A percentile compares a stretch with the other conserved stretches of the same genome.
Evolutionary conservation across 768 basidiomycete genomes (phyloP).

Genomic region (Mycena amicta): DNA sequence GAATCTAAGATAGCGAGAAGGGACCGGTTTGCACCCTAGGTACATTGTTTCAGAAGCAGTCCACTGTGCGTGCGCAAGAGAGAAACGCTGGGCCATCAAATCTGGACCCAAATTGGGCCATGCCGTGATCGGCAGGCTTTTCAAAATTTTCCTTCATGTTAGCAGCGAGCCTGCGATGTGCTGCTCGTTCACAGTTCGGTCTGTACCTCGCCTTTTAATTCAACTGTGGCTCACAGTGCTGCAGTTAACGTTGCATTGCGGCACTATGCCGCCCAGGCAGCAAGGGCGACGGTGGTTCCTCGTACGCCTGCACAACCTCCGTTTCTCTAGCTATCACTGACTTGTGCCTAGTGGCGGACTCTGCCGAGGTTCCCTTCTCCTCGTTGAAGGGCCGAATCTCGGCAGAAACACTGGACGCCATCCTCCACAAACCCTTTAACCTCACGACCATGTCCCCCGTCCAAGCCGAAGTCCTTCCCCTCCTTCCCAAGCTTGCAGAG

Average conservation of each 20-base stretch:
- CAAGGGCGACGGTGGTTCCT: not conserved
- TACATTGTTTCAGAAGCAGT: no score
- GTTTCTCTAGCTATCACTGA: not conserved
- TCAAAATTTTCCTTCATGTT: slow-evolving; percentile 1
- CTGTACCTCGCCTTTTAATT: not conserved
- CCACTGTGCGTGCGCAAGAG: no score
- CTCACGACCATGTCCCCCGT: slow-evolving; percentile 78
- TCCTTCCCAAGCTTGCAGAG: slow-evolving; percentile 69
- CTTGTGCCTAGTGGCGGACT: not conserved
- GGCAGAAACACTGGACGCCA: slow-evolving; percentile 52
- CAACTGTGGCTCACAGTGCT: not conserved
- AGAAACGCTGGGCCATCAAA: no score
- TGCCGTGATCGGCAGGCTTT: not conserved
- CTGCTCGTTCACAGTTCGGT: not conserved
- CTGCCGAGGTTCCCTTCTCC: slow-evolving; percentile 29
- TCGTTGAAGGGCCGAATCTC: slow-evolving; percentile 43
- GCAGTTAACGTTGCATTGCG: not conserved
- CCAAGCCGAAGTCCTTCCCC: slow-evolving; percentile 74
- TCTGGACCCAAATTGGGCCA: no score
- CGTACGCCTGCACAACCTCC: not conserved
- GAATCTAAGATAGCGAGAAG: no score
- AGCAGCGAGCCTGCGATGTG: not conserved
- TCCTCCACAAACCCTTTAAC: slow-evolving; percentile 65
- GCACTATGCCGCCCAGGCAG: not conserved
- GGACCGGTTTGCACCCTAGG: no score